These are phyloP conservation scores for Coffea canephora DNA, from an alignment of 257 asterid genomes.

Conservation along the genomic window DNA sequence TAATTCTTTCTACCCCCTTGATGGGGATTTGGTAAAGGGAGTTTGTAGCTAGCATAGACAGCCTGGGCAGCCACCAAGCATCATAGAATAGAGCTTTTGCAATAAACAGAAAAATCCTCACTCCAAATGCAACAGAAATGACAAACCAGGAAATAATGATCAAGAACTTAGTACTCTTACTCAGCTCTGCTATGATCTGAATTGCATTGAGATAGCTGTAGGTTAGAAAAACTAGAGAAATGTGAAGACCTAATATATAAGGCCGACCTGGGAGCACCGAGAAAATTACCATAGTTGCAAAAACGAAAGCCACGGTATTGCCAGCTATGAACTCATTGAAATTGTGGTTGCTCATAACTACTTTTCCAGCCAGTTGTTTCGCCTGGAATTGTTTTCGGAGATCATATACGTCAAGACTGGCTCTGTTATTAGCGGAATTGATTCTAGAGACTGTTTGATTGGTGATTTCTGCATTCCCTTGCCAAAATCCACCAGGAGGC, in stretches of 20 bases:
- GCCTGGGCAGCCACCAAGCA: background rate
- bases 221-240: background rate
- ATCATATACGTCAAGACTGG: no score
- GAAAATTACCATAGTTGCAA: background rate
- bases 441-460: background rate
- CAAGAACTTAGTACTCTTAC: background rate
- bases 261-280: background rate
- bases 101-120: background rate
- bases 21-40: background rate
- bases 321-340: background rate
- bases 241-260: background rate
- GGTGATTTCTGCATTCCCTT: background rate
- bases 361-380: background rate
- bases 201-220: background rate
- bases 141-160: background rate
- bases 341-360: background rate
- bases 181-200: background rate
- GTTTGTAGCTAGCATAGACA: background rate
- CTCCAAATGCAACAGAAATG: background rate
- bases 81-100: background rate
- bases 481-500: conserved; percentile 10
- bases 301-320: background rate
- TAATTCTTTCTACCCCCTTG: background rate
- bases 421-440: no score
- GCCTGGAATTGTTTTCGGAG: no score